Base-by-base conservation (phyloP, 2,329 filamentous ascomycete species). In the Daldinia eschscholtzii region DNA sequence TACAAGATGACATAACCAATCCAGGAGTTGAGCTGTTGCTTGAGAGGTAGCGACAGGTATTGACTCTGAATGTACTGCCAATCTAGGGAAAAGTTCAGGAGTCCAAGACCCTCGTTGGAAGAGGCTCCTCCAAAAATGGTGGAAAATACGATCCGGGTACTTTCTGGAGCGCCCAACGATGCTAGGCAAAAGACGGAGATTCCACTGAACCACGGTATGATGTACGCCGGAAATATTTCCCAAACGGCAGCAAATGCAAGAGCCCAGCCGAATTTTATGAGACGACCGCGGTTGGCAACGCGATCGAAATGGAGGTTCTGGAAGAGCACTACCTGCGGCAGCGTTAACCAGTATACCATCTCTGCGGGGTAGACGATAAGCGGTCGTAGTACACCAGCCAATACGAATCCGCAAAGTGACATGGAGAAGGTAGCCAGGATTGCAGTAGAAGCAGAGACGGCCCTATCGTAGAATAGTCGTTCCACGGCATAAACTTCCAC, bases 51-150 rank as follows among this genome's bases (percentile, higher is more conserved):
- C 0, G 87, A 83, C 0, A 86, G 87, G 46, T 81, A 88, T 5
- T 85, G 87, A 57, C 88, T 86, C 83, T 88, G 69, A 1, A 83
- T 82, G 53, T 84, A 84, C 81, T 84, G 85, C 85, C 85, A 87
- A 67, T 87, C 86, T n/a, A 87, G 81, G 0, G 83, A 84, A 0
- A 87, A 41, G 23, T 64, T 81, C 28, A 87, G 83, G 0, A 86
- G 74, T 0, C 85, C 85, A 1, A 87, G 71, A 1, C 85, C 85
- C 68, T 87, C 84, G 53, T 87, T 87, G 65, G 83, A 85, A 5
- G 80, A 76, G 2, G 85, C 79, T 0, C 86, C 86, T 6, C 86
- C 86, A 61, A 87, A 88, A 0, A 87, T 53, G 23, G 81, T 84
- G 0, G 83, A 86, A 9, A 88, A 78, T 0, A 80, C 68, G 0